Base-by-base conservation (phyloP, 768 basidiomycete species). In the Fomitopsis serialis region DNA sequence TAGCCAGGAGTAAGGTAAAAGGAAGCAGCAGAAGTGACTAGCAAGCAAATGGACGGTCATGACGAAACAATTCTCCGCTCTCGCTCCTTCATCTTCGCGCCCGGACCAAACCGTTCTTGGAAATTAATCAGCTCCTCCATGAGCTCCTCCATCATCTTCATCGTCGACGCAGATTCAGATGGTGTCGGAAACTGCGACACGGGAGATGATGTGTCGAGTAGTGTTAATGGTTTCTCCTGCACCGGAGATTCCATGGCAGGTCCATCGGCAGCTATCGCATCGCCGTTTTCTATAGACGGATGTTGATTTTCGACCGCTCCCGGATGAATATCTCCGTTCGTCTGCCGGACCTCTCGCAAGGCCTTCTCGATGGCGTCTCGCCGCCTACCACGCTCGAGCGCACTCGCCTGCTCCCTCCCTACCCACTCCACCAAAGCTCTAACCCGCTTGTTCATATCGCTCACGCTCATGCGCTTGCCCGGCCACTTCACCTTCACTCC, bases 361-460 rank as follows among this genome's bases (percentile, higher is more conserved):
- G 79, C 76, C 44, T 75, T 80, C 53, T 82, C 79, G 55, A 92
- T 66, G 2, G 89, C 84, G 45, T 86, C 84, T 58, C 78, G 76
- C 56, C 89, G 73, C 59, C 88, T 77, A 25, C 76, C 76, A 42
- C 90, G 80, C 64, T 91, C 90, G 35, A 78, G 74, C 10, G 86
- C 85, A 58, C 75, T 81, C 8, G 86, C 89, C 68, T 92, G 89
- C 64, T 92, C 89, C 53, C 92, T 76, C 25, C 87, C 89, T n/a
- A 97, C 92, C 84, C 90, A 98, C 63, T 97, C 95, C 19, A 96
- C 82, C 45, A 98, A 77, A 42, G 87, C 82, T 34, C 91, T 78
- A 22, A 96, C 91, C 23, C 96, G 84, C 72, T 97, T 97, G 68
- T 92, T 90, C 92, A 98, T 96, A 67, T 98, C 96, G 19, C 85